These are phyloP conservation scores for Ceratobasidium sp. DNA, from an alignment of 1,284 basidiomycete genomes.

Conservation along the genomic window DNA sequence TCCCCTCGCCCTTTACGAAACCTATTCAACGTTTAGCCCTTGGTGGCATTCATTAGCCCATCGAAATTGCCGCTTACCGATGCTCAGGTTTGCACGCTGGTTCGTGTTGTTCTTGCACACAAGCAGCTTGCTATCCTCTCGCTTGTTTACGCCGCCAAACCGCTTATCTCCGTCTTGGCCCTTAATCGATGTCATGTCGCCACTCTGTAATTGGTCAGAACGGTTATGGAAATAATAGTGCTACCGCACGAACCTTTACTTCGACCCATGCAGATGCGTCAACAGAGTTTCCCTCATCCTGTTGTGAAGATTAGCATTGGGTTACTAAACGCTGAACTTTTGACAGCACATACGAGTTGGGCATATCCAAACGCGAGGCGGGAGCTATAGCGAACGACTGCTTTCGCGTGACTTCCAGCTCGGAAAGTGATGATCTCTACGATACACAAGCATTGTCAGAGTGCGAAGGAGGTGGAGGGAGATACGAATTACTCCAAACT, in stretches of 20 bases:
- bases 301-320: background rate
- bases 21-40: background rate
- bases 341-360: background rate
- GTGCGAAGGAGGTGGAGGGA: background rate
- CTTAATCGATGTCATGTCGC: constrained; percentile 2
- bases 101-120: constrained; percentile 35
- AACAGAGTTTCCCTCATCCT: constrained; percentile 5
- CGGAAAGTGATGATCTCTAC: constrained; percentile 22
- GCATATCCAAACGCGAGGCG: constrained; percentile 29
- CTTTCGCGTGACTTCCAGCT: constrained; percentile 12
- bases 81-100: constrained; percentile 8
- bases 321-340: background rate
- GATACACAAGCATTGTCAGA: background rate
- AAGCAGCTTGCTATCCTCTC: constrained; percentile 18
- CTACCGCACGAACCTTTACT: background rate
- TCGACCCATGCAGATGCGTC: constrained; percentile 9
- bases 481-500: constrained; percentile 4
- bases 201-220: constrained; percentile 4
- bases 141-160: constrained; percentile 10
- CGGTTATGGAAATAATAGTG: background rate
- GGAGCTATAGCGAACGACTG: background rate
- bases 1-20: constrained; percentile 22
- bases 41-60: background rate
- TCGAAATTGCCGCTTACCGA: background rate
- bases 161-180: constrained; percentile 12